These are phyloP conservation scores for Plantago coronopus DNA, from an alignment of 305 asterid species.

Conservation along the genomic window DNA sequence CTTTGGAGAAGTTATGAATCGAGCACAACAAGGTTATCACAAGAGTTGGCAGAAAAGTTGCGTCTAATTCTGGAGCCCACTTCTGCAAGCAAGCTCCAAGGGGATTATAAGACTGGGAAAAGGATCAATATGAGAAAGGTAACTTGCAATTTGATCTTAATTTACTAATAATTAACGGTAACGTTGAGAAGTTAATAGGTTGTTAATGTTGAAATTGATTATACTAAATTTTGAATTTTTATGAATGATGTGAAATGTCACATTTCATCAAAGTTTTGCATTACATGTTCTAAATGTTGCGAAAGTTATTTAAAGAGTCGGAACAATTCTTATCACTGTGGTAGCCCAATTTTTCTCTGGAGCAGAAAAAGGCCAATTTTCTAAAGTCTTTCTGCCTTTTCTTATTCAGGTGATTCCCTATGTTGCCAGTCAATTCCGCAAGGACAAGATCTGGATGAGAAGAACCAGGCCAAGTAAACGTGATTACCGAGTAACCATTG, in stretches of 20 bases:
- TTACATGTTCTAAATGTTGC: too few relatives aligned
- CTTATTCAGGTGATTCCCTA: conserved; percentile 73
- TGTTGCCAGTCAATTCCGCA: conserved; percentile 85
- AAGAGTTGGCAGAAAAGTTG: conserved; percentile 88
- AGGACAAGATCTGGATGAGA: conserved; percentile 93
- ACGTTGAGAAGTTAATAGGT: too few relatives aligned
- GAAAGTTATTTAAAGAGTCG: too few relatives aligned
- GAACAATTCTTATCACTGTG: not conserved
- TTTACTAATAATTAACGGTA: not conserved
- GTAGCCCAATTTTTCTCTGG: too few relatives aligned
- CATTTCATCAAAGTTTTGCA: too few relatives aligned
- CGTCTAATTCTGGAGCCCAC: conserved; percentile 98
- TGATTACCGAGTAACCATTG: conserved; percentile 89
- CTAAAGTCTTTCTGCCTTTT: conserved; percentile 1
- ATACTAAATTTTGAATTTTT: too few relatives aligned
- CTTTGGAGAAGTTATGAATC: conserved; percentile 79
- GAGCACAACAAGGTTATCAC: conserved; percentile 73
- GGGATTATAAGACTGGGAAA: conserved; percentile 96
- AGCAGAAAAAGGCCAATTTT: too few relatives aligned
- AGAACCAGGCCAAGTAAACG: conserved; percentile 90
- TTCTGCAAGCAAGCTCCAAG: conserved; percentile 92
- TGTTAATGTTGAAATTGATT: too few relatives aligned
- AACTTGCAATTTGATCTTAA: conserved; percentile 9
- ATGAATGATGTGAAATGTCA: too few relatives aligned
- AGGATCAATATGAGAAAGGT: conserved; percentile 96